Base-by-base conservation (phyloP, 768 basidiomycete species). In the Clathrus columnatus region DNA sequence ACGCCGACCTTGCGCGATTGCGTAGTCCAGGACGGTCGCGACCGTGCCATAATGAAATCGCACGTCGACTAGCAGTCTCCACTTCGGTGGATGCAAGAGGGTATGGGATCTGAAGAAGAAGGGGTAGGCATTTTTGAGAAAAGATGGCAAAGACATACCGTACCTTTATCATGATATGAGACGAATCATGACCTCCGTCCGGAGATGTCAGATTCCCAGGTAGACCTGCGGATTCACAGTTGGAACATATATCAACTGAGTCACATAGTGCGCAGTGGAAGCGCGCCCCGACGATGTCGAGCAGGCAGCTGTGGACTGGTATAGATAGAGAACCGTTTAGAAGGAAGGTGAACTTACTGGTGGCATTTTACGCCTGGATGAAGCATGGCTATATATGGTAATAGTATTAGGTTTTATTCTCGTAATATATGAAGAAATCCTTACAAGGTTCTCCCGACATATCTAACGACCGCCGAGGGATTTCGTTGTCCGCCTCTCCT, bases 91-190 rank as follows among this genome's bases (percentile, higher is more conserved):
- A 77, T 56, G 84, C 82, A 23, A 95, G 73, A 5, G 92, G 91
- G 60, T 85, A 82, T 0, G 93, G 93, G 47, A 97, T 92, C 91
- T 94, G 56, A n/a, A 18, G 30, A 18, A 21, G 28, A 24, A 21
- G 2, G 28, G n/a, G n/a, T n/a, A 2, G 27, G 1, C 27, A 28
- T 24, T 36, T 32, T 23, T 1, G 28, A 54, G 51, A 29, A 61
- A 27, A 51, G 45, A 59, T 55, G 28, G 20, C 26, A 41, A 14
- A 4, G n/a, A 36, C 4, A 36, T 14, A 2, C 36, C 36, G 2
- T 52, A 89, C 92, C 82, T 97, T 97, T 69, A 97, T 89, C 78
- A 95, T 80, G 60, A 95, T 92, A 64, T 97, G 93, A 1, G 87
- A 85, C 16, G 87, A 89, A 52, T 78, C 76, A 61, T 91, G 90